These are phyloP conservation scores for Nothophoma quercina DNA, from an alignment of 2,329 filamentous ascomycete species.

Conservation along the genomic window DNA sequence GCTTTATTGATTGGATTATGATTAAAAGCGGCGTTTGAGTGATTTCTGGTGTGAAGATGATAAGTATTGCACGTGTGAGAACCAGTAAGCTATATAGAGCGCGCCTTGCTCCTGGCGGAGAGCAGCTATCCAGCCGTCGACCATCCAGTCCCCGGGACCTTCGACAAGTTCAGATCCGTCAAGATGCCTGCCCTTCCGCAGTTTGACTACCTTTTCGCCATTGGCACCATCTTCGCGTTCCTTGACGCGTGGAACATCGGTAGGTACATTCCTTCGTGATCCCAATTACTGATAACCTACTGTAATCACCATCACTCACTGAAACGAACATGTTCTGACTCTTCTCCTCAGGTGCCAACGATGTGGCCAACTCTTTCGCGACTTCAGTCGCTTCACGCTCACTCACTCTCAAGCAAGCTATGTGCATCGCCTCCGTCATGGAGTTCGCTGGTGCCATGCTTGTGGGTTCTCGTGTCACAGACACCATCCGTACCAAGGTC, in stretches of 20 bases:
- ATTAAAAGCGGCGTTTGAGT: constrained; percentile 15
- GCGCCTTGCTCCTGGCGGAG: constrained; percentile 3
- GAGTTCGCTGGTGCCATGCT: constrained; percentile 56
- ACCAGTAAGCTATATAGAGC: constrained; percentile 24
- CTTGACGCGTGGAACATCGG: constrained; percentile 73
- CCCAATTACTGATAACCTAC: neutral
- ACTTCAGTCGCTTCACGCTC: constrained; percentile 58
- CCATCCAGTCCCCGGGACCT: constrained; percentile 12
- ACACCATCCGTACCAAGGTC: constrained; percentile 59
- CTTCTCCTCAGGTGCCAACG: constrained; percentile 53
- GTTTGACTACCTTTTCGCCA: constrained; percentile 69
- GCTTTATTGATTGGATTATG: constrained; percentile 21
- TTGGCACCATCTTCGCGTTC: constrained; percentile 70
- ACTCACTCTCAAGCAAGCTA: constrained; percentile 57
- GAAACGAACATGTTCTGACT: too few relatives aligned
- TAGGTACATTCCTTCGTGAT: constrained; percentile 19
- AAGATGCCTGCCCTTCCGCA: constrained; percentile 55
- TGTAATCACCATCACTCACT: too few relatives aligned
- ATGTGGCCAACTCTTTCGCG: constrained; percentile 60
- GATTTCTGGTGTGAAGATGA: constrained; percentile 2
- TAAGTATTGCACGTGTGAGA: constrained; percentile 5
- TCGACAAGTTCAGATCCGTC: constrained; percentile 15
- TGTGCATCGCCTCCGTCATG: constrained; percentile 54
- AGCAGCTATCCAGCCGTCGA: constrained; percentile 17
- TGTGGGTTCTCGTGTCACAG: constrained; percentile 50